Base-by-base conservation (phyloP, 2,329 filamentous ascomycete genomes). In the Lojkania enalia region DNA sequence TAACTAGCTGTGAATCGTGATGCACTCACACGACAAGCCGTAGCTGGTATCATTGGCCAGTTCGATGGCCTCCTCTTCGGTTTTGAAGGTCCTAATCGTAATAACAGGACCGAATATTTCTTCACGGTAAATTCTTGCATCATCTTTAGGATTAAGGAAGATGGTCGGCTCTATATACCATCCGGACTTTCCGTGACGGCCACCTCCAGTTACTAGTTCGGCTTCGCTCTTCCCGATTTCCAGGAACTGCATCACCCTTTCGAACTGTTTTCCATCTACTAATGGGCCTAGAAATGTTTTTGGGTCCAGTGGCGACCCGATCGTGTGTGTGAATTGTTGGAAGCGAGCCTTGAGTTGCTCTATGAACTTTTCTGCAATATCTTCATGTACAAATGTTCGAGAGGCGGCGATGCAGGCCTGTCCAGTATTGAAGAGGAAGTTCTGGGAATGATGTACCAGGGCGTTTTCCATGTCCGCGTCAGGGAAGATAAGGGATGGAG, bases 401-500 rank as follows among this genome's bases (percentile, higher is more conserved):
- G 77, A 78, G 43, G 77, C 80, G 0, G 81, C 80, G 54, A 80
- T 73, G 61, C 82, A 85, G 1, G 74, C 73, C 54, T 85, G 81
- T 0, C 80, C 79, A 30, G 74, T 76, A 57, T 81, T 76, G 51
- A 72, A 70, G 44, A 77, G 72, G 42, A 84, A 64, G 33, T 48
- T 52, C n/a, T 53, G 51, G 15, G 50, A 54, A 37, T 56, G 50
- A 38, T 58, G 52, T 13, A 39, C 19, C 2, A 62, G 48, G 3
- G 74, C 75, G 32, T 73, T 66, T n/a, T 77, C 69, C 9, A 78
- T 63, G 52, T 79, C 69, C 54, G 71, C 73, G 19, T 36, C 33
- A 5, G 33, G 33, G 55, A 77, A 76, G 30, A 77, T 67, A 14
- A 77, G 65, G 20, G 66, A 67, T 12, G 74, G 74, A 5, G 65